Evolutionary conservation across 2,329 filamentous ascomycete genomes (phyloP).

Genomic region (Ascochyta lentis): DNA sequence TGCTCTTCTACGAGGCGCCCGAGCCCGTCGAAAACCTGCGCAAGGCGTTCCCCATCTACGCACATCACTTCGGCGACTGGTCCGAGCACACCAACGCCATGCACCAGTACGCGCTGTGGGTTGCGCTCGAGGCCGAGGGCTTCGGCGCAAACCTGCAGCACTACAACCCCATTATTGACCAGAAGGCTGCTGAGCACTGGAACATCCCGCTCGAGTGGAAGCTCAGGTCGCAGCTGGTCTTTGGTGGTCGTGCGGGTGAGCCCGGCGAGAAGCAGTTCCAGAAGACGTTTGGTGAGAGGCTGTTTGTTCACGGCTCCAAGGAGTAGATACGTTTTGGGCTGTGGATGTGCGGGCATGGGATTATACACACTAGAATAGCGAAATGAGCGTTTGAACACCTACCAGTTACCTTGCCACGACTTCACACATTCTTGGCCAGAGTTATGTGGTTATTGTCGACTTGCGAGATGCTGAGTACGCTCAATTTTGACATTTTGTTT

Average conservation of each 20-base stretch:
- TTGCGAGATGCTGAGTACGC: background rate
- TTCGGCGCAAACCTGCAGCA: conserved; percentile 91
- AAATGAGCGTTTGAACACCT: conserved; percentile 4
- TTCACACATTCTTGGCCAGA: background rate
- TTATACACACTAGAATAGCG: background rate
- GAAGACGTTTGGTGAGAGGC: conserved; percentile 67
- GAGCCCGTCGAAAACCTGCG: conserved; percentile 70
- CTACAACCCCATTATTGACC: conserved; percentile 87
- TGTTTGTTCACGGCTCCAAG: conserved; percentile 54
- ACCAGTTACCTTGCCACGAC: background rate
- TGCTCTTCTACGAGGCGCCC: conserved; percentile 88
- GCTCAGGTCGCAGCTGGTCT: conserved; percentile 83
- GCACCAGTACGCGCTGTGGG: conserved; percentile 82
- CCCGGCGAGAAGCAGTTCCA: conserved; percentile 69
- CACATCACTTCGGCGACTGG: conserved; percentile 81
- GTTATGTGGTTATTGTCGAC: background rate
- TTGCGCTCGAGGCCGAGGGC: conserved; percentile 80
- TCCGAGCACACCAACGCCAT: conserved; percentile 79
- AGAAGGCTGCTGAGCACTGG: conserved; percentile 73
- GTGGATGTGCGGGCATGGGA: background rate
- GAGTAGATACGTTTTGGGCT: conserved; percentile 18
- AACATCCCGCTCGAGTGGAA: conserved; percentile 74
- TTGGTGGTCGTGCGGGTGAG: conserved; percentile 67
- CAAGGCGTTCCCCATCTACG: conserved; percentile 73
- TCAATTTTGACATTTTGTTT: background rate